These are phyloP conservation scores for Chenopodium suecicum DNA, from an alignment of 148 eudicot genomes.

Conservation along the genomic window DNA sequence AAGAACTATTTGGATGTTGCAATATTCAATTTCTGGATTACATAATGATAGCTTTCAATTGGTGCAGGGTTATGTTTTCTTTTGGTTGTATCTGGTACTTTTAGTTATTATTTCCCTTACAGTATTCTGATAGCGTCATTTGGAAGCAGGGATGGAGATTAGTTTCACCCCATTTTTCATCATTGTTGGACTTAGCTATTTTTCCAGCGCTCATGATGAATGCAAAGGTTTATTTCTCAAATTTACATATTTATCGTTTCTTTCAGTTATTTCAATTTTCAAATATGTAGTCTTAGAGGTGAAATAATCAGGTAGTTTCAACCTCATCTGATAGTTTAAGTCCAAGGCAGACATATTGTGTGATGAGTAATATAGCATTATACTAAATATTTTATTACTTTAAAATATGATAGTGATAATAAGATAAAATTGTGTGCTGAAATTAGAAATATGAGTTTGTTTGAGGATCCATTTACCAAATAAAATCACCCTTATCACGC, in stretches of 20 bases:
- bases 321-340: background rate
- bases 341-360: too few relatives aligned
- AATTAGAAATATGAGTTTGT: background rate
- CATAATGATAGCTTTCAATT: background rate
- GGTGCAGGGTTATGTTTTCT: background rate
- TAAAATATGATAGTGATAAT: too few relatives aligned
- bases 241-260: background rate
- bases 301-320: background rate
- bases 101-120: background rate
- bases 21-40: background rate
- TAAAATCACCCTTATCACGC: background rate
- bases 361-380: too few relatives aligned
- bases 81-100: background rate
- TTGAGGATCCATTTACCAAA: background rate
- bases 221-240: constrained; percentile 51
- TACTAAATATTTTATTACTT: too few relatives aligned
- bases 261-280: background rate
- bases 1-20: background rate
- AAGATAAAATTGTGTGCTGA: too few relatives aligned
- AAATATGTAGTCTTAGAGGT: background rate
- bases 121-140: constrained; percentile 6
- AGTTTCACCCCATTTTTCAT: constrained; percentile 72
- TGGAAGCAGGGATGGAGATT: constrained; percentile 74
- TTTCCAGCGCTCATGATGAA: constrained; percentile 66
- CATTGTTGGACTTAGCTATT: constrained; percentile 57